These are phyloP conservation scores for Rheum nobile DNA, from an alignment of 148 eudicot genomes.

Conservation along the genomic window DNA sequence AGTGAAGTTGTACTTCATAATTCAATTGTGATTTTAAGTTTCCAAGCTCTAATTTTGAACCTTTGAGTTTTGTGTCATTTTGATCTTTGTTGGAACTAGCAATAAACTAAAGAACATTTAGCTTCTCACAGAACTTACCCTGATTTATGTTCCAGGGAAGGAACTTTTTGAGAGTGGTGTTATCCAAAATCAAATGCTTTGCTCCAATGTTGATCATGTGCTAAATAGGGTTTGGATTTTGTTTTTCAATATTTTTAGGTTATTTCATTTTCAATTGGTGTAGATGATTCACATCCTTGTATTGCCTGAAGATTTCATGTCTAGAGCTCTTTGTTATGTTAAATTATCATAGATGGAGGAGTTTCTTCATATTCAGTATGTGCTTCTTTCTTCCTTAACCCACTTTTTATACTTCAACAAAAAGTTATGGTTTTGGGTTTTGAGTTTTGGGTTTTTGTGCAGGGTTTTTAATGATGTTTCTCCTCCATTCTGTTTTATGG, in stretches of 20 bases:
- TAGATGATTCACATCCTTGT: neutral
- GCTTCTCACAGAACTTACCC: neutral
- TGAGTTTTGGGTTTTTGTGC: no score
- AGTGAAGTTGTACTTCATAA: no score
- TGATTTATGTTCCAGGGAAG: slow-evolving; percentile 40
- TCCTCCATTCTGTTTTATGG: slow-evolving; percentile 42
- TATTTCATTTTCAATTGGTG: neutral
- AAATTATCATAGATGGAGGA: neutral
- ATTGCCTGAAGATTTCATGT: neutral
- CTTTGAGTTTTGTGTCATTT: neutral
- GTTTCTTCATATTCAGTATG: neutral
- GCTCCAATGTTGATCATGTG: slow-evolving; percentile 52
- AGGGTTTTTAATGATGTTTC: neutral
- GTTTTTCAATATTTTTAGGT: neutral
- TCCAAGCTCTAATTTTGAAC: slow-evolving; percentile 1
- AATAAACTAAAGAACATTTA: neutral
- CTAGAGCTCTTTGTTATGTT: neutral
- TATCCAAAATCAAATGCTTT: slow-evolving; percentile 46
- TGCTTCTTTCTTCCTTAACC: no score
- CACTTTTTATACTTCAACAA: no score
- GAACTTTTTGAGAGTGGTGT: slow-evolving; percentile 58
- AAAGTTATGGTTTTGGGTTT: no score
- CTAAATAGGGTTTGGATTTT: slow-evolving; percentile 48
- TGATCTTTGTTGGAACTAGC: neutral
- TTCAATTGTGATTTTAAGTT: neutral